Base-by-base conservation (phyloP, 2,329 filamentous ascomycete genomes). In the Phialocephala sp. region DNA sequence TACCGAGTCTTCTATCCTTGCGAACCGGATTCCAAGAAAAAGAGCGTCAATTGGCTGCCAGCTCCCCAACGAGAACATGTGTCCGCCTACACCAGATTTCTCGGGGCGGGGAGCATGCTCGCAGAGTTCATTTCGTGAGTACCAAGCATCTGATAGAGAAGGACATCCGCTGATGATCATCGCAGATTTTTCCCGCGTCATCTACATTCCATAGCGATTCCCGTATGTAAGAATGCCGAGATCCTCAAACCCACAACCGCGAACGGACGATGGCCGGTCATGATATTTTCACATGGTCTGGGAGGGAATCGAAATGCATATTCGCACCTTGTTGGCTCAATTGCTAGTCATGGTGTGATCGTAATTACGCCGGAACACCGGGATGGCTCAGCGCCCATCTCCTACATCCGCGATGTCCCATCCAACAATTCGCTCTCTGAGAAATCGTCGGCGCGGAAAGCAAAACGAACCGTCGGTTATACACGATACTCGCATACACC, bases 1-100 rank as follows among this genome's bases (percentile, higher is more conserved):
- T 95, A 92, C 77, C 87, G 93, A 68, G 83, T 96, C 65, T 97
- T 92, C 79, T 96, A 96, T 76, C 93, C 93, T 0, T 89, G 89
- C 24, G 79, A 81, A 0, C 75, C 81, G 4, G 80, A 82, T 24
- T 52, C 68, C 32, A 74, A 75, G 59, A 81, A 84, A 2, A 77
- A 60, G 82, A 86, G 72, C 72, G 89, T 93, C 63, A 86, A 84
- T 72, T 97, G 93, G 92, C 83, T 96, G 60, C 92, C 92, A 0
- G 83, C 85, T 9, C 92, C 93, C 0, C 92, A 96, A 76, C 81
- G 90, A 57, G 87, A 88, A 47, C 90, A 92, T 74, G 80, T 94
- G 9, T 85, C 88, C 18, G 91, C 90, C 0, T 95, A 95, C 75
- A 89, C 89, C 11, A 85, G 88, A 70, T 96, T 96, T 72, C 75